Percentiles rank a stretch among this genome's conserved stretches.
phyloP scores from a whole-genome alignment of 306 rosid species.

The Acacia crassicarpa region DNA sequence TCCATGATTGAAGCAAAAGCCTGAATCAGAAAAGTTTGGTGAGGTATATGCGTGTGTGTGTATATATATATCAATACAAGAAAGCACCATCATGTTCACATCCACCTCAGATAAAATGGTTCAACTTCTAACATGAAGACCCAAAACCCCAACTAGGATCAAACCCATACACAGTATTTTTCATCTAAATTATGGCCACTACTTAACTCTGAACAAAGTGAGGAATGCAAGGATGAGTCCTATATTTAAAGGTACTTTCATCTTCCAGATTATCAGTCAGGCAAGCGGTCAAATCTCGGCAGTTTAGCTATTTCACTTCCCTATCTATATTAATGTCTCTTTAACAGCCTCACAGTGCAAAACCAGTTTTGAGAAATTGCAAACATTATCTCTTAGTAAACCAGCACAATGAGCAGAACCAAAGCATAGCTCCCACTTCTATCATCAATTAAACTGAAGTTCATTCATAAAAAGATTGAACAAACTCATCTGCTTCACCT shows the following conservation, averaged over 20 bases:
- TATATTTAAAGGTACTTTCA: no score
- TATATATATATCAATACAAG: neutral
- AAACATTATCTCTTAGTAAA: conserved; percentile 6
- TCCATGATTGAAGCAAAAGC: conserved; percentile 27
- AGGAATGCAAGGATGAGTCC: no score
- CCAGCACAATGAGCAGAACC: neutral
- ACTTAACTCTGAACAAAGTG: neutral
- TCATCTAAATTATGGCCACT: conserved; percentile 2
- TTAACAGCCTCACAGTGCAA: neutral
- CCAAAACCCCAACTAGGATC: conserved; percentile 11
- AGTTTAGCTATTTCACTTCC: no score
- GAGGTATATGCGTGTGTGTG: neutral
- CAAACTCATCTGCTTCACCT: neutral
- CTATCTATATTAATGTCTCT: neutral
- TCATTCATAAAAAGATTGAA: conserved; percentile 1
- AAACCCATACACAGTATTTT: neutral
- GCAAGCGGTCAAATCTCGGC: no score
- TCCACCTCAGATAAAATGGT: conserved; percentile 9
- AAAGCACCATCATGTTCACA: conserved; percentile 11
- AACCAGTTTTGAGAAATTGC: conserved; percentile 15
- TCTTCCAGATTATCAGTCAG: no score
- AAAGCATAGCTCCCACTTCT: conserved; percentile 7
- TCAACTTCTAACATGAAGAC: conserved; percentile 1
- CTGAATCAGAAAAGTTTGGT: conserved; percentile 40
- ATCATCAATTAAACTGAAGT: neutral